These are phyloP conservation scores for Amyloporia xantha DNA, from an alignment of 768 basidiomycete species.

Conservation along the genomic window DNA sequence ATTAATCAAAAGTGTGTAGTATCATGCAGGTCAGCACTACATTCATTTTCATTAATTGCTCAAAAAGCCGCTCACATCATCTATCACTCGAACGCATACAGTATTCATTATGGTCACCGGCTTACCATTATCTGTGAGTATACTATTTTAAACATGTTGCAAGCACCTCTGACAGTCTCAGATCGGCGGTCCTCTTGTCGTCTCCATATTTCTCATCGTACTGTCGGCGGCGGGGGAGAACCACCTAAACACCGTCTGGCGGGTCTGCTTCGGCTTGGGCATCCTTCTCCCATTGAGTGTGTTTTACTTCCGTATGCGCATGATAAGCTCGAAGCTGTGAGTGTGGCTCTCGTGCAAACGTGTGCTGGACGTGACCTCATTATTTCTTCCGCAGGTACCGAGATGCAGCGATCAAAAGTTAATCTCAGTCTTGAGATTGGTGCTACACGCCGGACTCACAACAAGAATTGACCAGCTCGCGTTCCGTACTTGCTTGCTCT, in stretches of 20 bases:
- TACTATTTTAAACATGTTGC: background rate
- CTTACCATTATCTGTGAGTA: conserved; percentile 52
- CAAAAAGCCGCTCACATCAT: background rate
- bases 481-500: conserved; percentile 59
- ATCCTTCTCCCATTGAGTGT: conserved; percentile 58
- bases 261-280: conserved; percentile 58
- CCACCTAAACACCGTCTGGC: conserved; percentile 60
- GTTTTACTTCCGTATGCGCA: conserved; percentile 63
- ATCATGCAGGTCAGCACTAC: no score
- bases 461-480: conserved; percentile 25
- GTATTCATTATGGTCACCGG: conserved; percentile 76
- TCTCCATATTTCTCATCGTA: conserved; percentile 60
- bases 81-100: conserved; percentile 25
- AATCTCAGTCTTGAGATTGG: conserved; percentile 12
- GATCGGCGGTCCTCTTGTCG: conserved; percentile 63
- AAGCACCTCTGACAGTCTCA: conserved; percentile 31
- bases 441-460: background rate
- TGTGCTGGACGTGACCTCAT: background rate
- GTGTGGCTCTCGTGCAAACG: background rate
- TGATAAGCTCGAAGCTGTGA: conserved; percentile 59
- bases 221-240: conserved; percentile 58
- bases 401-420: conserved; percentile 59
- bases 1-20: no score
- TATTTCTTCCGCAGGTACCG: conserved; percentile 25
- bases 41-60: no score